Conservation (phyloP, 176 grass and related monocot species). For the Olyra latifolia region DNA sequence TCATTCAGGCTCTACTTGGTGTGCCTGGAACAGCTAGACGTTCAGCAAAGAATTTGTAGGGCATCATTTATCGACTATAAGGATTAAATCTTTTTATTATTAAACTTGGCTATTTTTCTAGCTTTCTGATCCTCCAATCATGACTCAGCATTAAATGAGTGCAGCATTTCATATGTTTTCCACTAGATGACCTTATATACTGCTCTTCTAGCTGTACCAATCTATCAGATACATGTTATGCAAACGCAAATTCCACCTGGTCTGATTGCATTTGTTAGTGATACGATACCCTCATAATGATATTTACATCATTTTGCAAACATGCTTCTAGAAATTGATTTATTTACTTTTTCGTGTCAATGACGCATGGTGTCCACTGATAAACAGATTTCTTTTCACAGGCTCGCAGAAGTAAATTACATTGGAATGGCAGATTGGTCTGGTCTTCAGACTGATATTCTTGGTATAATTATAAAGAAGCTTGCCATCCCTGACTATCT, state of each 20-base stretch:
- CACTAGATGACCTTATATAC: not conserved
- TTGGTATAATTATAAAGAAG: conserved; percentile 50
- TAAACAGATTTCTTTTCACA: conserved; percentile 11
- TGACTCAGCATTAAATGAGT: not conserved
- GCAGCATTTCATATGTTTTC: not conserved
- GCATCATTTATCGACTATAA: not conserved
- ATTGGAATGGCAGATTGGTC: conserved; percentile 49
- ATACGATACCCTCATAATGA: not conserved
- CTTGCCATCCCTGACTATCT: conserved; percentile 54
- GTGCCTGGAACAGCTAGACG: not conserved
- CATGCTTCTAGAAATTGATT: not conserved
- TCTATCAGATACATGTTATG: conserved; percentile 25
- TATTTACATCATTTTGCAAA: not conserved
- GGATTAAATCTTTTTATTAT: not conserved
- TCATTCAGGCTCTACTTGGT: not conserved
- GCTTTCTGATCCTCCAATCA: not conserved
- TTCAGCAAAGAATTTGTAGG: not conserved
- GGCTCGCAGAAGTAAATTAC: conserved; percentile 15
- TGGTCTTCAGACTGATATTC: conserved; percentile 44
- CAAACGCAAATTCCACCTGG: not conserved
- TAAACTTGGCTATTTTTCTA: not conserved
- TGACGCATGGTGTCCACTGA: conserved; percentile 2
- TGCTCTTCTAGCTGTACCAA: conserved; percentile 16
- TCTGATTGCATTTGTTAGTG: not conserved
- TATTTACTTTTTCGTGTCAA: not conserved